Percentiles rank a stretch among this genome's conserved stretches.
Conservation (phyloP, 1,284 basidiomycete species). For the Pseudozyma sp. region DNA sequence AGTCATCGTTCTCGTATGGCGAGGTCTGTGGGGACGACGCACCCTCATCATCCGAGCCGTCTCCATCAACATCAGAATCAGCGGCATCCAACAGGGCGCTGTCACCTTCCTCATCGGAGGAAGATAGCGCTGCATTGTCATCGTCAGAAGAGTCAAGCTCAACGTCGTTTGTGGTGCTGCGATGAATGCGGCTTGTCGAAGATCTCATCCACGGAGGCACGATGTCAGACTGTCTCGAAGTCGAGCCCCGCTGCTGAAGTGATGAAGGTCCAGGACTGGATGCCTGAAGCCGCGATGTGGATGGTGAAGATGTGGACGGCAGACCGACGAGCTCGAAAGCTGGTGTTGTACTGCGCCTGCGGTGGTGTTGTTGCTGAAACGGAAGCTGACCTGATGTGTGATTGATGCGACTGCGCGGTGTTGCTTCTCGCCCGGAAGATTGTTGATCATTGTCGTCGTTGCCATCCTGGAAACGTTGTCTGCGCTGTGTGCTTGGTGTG, state of each 20-base stretch:
- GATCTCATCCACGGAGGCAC: constrained; percentile 42
- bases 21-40: constrained; percentile 34
- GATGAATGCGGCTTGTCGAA: constrained; percentile 11
- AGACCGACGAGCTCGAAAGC: constrained; percentile 44
- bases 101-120: constrained; percentile 25
- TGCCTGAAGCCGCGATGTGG: constrained; percentile 5
- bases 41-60: constrained; percentile 15
- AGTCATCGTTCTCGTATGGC: constrained; percentile 23
- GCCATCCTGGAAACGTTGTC: constrained; percentile 17
- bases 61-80: constrained; percentile 7
- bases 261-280: constrained; percentile 4
- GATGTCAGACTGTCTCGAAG: constrained; percentile 2
- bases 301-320: constrained; percentile 20
- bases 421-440: constrained; percentile 1
- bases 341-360: constrained; percentile 29
- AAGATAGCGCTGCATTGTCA: constrained; percentile 27
- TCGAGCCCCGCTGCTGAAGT: constrained; percentile 1
- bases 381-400: constrained; percentile 3
- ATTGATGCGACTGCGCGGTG: constrained; percentile 8
- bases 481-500: constrained; percentile 13
- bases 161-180: constrained; percentile 11
- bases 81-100: constrained; percentile 5
- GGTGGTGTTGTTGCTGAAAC: constrained; percentile 16
- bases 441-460: neutral
- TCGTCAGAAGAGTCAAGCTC: constrained; percentile 36